Evolutionary conservation across 1,284 basidiomycete species (phyloP), one percentile per base, ranked within the genome.

Genomic region (Kalmanozyma brasiliensis): DNA sequence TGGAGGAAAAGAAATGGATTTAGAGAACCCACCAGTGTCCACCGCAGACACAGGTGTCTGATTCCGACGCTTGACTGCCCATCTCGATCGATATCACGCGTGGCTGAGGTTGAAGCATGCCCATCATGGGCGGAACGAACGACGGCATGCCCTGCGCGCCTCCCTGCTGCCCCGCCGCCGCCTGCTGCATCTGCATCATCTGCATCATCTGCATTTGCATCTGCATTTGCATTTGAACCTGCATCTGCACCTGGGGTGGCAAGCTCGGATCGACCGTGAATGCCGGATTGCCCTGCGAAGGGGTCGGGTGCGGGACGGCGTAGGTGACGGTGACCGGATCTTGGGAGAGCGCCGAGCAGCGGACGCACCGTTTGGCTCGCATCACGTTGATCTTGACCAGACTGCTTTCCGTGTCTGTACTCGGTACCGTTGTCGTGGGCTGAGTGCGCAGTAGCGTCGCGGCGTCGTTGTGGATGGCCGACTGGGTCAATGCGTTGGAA

Each of bases 11-110:
- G 10, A 32, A 24, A 30, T 17, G 36, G 17, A 24, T 34, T 44
- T 48, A 69, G 37, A 69, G 35, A 6, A 58, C 57, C 67, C 67
- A 70, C 67, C 67, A 70, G 24, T 17, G 8, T 0, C 67, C 67
- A 13, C 67, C 67, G 44, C 67, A 70, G 7, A 70, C 32, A 51
- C 67, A 70, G 19, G 2, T n/a, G 7, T 13, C 46, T 42, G 3
- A 16, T 14, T 4, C 19, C 36, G 22, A 14, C 26, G 8, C 19
- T 22, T 1, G 13, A 20, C 22, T 35, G 14, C 10, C 22, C 17
- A 49, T 40, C 9, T 64, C 61, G 2, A 64, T 40, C 9, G 30
- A 23, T 11, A 63, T 45, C 30, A 63, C 11, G 43, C 42, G 55
- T 8, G 59, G 59, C 23, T 46, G 44, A 10, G 37, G 47, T n/a